phyloP scores from a whole-genome alignment of 2,329 filamentous ascomycete genomes.

The Neonectria punicea region DNA sequence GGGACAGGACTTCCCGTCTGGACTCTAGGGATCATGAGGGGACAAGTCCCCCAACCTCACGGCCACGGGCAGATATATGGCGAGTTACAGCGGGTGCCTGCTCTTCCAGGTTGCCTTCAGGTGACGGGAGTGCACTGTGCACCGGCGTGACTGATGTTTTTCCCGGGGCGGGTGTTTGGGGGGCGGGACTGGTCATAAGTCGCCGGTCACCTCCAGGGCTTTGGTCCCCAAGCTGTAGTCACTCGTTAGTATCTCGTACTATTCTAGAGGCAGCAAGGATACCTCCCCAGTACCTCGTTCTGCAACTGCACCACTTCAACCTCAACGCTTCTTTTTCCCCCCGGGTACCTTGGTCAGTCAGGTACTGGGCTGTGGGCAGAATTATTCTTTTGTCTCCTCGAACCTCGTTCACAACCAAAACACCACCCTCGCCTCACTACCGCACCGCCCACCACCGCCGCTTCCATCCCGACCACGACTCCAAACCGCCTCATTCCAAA shows the following conservation, averaged over 20 bases:
- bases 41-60: not conserved
- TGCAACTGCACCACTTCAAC: constrained; percentile 9
- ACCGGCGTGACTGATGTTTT: constrained; percentile 3
- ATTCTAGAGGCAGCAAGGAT: not conserved
- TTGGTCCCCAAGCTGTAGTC: constrained; percentile 9
- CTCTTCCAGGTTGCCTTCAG: no score
- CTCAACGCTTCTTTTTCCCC: constrained; percentile 22
- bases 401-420: constrained; percentile 25
- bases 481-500: constrained; percentile 1
- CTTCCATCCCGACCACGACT: constrained; percentile 1
- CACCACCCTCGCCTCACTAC: constrained; percentile 24
- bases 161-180: not conserved
- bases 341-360: not conserved
- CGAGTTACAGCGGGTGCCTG: constrained; percentile 7
- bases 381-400: constrained; percentile 29
- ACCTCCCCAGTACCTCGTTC: constrained; percentile 13
- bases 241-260: not conserved
- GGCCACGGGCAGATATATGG: not conserved
- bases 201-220: constrained; percentile 14
- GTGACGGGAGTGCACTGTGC: not conserved
- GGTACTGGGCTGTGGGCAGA: constrained; percentile 10
- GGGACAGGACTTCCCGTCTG: not conserved
- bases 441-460: constrained; percentile 13
- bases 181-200: not conserved
- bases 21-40: constrained; percentile 1